Conservation (phyloP, 2,329 filamentous ascomycete species). For the Aotearoamyces nothofagi region DNA sequence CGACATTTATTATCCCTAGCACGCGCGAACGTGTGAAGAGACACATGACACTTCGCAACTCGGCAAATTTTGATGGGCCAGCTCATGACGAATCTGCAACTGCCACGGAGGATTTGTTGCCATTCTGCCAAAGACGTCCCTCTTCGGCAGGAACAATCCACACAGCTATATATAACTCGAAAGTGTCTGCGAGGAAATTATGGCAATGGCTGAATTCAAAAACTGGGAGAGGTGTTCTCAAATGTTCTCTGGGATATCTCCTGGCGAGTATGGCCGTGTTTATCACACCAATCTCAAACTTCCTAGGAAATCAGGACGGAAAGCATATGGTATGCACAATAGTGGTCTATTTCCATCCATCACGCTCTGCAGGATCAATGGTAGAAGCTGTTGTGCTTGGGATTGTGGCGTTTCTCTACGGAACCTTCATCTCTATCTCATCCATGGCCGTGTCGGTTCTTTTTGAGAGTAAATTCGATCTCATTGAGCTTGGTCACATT, state of each 20-base stretch:
- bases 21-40: conserved; percentile 77
- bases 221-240: conserved; percentile 66
- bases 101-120: conserved; percentile 5
- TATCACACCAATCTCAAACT: conserved; percentile 52
- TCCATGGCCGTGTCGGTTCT: conserved; percentile 83
- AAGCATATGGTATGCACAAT: conserved; percentile 91
- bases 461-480: conserved; percentile 50
- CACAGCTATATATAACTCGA: conserved; percentile 19
- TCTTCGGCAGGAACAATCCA: conserved; percentile 17
- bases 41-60: conserved; percentile 57
- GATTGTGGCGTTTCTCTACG: conserved; percentile 64
- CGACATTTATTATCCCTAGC: conserved; percentile 72
- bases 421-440: conserved; percentile 57
- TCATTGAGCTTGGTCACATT: conserved; percentile 58
- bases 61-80: conserved; percentile 21
- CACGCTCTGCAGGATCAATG: conserved; percentile 78
- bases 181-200: conserved; percentile 23
- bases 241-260: conserved; percentile 82
- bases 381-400: conserved; percentile 69
- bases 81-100: conserved; percentile 4
- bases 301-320: conserved; percentile 72
- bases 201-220: conserved; percentile 54
- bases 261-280: conserved; percentile 80
- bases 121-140: conserved; percentile 7
- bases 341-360: conserved; percentile 89